These are phyloP conservation scores for Stereocaulon alpinum DNA, from an alignment of 495 filamentous ascomycete species.

Conservation along the genomic window DNA sequence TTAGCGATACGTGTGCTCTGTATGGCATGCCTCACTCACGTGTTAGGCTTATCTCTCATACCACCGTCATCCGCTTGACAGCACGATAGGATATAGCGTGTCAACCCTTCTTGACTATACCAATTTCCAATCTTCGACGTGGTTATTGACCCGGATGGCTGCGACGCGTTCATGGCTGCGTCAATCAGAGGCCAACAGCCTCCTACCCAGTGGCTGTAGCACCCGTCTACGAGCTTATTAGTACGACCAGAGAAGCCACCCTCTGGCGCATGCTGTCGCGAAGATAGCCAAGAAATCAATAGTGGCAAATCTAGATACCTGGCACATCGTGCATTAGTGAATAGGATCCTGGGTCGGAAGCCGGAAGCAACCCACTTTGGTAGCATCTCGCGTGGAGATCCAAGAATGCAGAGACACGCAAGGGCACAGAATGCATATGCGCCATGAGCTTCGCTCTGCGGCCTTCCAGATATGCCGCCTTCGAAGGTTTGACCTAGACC, in stretches of 20 bases:
- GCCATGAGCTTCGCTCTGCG: constrained; percentile 84
- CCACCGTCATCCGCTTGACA: constrained; percentile 74
- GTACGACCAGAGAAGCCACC: constrained; percentile 86
- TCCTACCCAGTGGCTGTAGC: constrained; percentile 96
- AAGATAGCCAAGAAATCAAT: constrained; percentile 76
- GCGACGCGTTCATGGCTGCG: constrained; percentile 54
- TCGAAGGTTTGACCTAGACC: constrained; percentile 78
- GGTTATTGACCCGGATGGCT: constrained; percentile 12
- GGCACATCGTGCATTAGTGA: constrained; percentile 1
- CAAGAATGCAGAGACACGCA: constrained; percentile 74
- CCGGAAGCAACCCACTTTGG: constrained; percentile 36
- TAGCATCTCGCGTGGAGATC: constrained; percentile 61
- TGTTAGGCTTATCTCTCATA: constrained; percentile 84
- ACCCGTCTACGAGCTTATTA: constrained; percentile 97
- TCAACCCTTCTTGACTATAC: constrained; percentile 76
- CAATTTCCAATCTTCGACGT: constrained; percentile 34
- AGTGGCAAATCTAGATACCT: constrained; percentile 70
- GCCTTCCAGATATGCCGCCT: constrained; percentile 77
- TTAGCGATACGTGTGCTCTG: not conserved
- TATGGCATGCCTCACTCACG: constrained; percentile 44
- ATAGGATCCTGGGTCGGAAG: not conserved
- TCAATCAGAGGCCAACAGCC: constrained; percentile 86
- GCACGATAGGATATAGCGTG: constrained; percentile 78
- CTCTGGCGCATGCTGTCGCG: constrained; percentile 83
- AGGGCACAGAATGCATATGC: constrained; percentile 94